These are phyloP conservation scores for Fusarium nematophilum DNA, from an alignment of 2,329 filamentous ascomycete species.

Conservation along the genomic window DNA sequence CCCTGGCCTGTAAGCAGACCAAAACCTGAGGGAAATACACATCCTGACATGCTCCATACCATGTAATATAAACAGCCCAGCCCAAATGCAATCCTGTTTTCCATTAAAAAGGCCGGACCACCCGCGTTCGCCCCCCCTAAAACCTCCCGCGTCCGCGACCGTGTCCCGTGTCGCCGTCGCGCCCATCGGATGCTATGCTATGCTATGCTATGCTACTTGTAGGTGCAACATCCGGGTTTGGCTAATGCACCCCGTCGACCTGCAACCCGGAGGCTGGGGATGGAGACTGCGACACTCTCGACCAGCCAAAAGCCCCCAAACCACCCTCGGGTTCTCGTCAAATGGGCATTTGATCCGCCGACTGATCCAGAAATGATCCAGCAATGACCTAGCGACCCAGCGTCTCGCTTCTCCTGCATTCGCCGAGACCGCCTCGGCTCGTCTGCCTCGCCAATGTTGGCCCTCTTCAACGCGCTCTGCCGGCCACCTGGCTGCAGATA, in stretches of 20 bases:
- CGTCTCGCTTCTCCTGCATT: constrained; percentile 4
- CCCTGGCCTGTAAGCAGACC: background rate
- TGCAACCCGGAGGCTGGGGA: constrained; percentile 34
- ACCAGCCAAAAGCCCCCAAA: background rate
- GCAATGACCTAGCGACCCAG: no score
- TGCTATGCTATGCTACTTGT: constrained; percentile 2
- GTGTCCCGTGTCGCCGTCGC: constrained; percentile 38
- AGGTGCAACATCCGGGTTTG: constrained; percentile 14
- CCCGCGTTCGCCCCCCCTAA: constrained; percentile 25
- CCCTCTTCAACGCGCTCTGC: constrained; percentile 5
- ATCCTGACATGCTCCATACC: background rate
- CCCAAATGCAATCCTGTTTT: constrained; percentile 15
- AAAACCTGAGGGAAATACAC: background rate
- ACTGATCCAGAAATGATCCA: background rate
- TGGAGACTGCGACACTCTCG: constrained; percentile 4
- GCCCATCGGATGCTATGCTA: background rate
- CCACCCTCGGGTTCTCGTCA: background rate
- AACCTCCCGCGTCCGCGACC: constrained; percentile 20
- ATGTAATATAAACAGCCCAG: no score
- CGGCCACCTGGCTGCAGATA: constrained; percentile 20
- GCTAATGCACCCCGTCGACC: constrained; percentile 25
- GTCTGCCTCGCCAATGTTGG: constrained; percentile 3
- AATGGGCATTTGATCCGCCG: constrained; percentile 2
- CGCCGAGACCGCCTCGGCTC: constrained; percentile 1
- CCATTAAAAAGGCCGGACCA: constrained; percentile 41